Base-by-base conservation (phyloP, 2,329 filamentous ascomycete genomes). In the Daldinia sp. region DNA sequence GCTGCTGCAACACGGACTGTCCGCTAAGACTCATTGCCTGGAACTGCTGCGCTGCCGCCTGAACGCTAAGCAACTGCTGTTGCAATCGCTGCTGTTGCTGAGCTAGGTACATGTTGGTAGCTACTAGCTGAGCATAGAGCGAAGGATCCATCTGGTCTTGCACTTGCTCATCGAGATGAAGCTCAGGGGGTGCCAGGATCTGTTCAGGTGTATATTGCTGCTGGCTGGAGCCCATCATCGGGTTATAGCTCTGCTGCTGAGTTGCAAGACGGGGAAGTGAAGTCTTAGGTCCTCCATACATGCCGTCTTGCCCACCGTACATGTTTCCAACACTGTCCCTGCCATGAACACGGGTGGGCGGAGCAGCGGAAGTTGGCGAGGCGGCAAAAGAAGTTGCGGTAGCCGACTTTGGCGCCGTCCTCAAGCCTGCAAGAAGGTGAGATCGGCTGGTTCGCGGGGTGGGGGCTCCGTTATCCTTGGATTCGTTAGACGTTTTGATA, bases 1-100 rank as follows among this genome's bases (percentile, higher is more conserved):
- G 81, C 66, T 84, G 77, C 75, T 85, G 82, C 68, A 84, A 73
- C 51, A 78, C 77, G 79, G 79, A 79, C 74, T 87, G 85, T 59
- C 82, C 82, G 77, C 86, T 90, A 66, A 97, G 79, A 79, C 86
- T 93, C 81, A 97, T 84, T 72, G 88, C 89, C 79, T 94, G 92
- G 76, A 94, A 92, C 80, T 94, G 92, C 81, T 94, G 92, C 67
- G 93, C 92, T 41, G 92, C 92, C 59, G 90, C 90, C 76, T 95
- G 96, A 26, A 98, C 89, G 72, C 85, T 92, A 74, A 93, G 88
- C 73, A 98, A 87, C 82, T 98, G 94, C 82, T 98, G 94, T 82
- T 98, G 94, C 59, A 98, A 89, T 72, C 93, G 92, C 82, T 97
- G 94, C 82, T 98, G 95, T 82, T 97, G 94, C 78, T 97, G 93